Evolutionary conservation across 1,284 basidiomycete genomes (phyloP).

Genomic region (Cryptococcus sp.): DNA sequence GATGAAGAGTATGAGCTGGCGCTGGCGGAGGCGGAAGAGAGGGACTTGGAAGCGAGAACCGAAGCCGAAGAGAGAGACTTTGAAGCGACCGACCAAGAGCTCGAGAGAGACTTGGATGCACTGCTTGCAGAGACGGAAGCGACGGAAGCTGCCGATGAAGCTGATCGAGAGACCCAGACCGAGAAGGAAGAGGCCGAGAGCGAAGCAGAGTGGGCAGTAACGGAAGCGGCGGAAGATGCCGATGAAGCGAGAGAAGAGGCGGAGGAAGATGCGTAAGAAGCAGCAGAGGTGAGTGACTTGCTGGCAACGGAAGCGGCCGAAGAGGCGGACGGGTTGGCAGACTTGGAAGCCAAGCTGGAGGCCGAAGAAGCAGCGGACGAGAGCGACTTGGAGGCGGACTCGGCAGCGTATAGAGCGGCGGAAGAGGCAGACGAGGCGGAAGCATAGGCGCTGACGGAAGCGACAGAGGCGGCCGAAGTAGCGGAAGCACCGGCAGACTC

Average conservation of each 20-base stretch:
- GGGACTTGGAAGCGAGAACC: too few species aligned
- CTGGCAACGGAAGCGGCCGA: constrained; percentile 36
- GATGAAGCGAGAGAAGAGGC: constrained; percentile 36
- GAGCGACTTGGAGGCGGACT: constrained; percentile 35
- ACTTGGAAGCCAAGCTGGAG: constrained; percentile 31
- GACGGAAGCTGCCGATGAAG: constrained; percentile 29
- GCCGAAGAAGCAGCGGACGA: constrained; percentile 37
- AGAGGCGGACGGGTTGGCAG: constrained; percentile 31
- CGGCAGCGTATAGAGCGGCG: constrained; percentile 32
- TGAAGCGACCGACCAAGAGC: constrained; percentile 50
- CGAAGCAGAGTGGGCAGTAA: constrained; percentile 48
- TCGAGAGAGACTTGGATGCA: constrained; percentile 19
- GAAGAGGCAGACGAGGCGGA: constrained; percentile 40
- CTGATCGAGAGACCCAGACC: constrained; percentile 24
- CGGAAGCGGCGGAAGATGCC: constrained; percentile 46
- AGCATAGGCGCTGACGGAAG: constrained; percentile 24
- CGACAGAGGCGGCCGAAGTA: constrained; percentile 34
- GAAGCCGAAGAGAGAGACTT: constrained; percentile 29
- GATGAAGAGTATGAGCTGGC: constrained; percentile 28
- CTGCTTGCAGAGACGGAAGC: constrained; percentile 31
- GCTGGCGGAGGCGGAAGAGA: constrained; percentile 16
- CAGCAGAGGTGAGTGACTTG: constrained; percentile 38
- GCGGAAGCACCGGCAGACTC: constrained; percentile 29
- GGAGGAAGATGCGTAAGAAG: constrained; percentile 45
- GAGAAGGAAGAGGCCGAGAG: constrained; percentile 29